Conservation (phyloP, 108 stramenopile genomes). For the Schizochytrium sp. region DNA sequence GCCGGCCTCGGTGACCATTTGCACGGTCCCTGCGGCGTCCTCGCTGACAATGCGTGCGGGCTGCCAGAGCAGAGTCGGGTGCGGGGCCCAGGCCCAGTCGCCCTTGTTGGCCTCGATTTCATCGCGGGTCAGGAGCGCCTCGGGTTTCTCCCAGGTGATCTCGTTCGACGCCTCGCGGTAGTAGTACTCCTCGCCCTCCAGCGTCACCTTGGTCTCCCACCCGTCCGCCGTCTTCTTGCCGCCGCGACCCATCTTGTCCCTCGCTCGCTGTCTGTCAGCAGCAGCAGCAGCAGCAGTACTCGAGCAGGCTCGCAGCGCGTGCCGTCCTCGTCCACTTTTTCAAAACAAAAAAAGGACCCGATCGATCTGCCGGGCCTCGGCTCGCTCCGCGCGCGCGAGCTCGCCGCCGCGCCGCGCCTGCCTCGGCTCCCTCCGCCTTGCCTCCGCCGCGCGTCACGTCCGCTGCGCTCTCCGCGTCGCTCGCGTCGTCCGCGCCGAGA, state of each 20-base stretch:
- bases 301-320: background rate
- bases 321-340: too few species aligned
- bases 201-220: conserved; percentile 17
- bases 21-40: background rate
- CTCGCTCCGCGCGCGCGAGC: too few species aligned
- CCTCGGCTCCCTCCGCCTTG: too few species aligned
- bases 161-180: conserved; percentile 8
- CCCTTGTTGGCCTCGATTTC: conserved; percentile 8
- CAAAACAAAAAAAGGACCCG: too few species aligned
- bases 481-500: too few species aligned
- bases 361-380: too few species aligned
- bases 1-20: background rate
- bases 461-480: too few species aligned
- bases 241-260: background rate
- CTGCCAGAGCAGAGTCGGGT: conserved; percentile 5
- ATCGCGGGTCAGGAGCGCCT: background rate
- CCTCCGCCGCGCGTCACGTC: too few species aligned
- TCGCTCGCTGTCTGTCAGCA: background rate
- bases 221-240: background rate
- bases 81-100: conserved; percentile 4
- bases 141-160: conserved; percentile 19
- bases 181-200: conserved; percentile 27
- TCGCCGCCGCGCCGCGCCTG: too few species aligned
- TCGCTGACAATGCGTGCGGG: background rate
- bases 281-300: background rate